These are phyloP conservation scores for Globisporangium sylvaticum DNA, from an alignment of 352 stramenopile species.

Conservation along the genomic window DNA sequence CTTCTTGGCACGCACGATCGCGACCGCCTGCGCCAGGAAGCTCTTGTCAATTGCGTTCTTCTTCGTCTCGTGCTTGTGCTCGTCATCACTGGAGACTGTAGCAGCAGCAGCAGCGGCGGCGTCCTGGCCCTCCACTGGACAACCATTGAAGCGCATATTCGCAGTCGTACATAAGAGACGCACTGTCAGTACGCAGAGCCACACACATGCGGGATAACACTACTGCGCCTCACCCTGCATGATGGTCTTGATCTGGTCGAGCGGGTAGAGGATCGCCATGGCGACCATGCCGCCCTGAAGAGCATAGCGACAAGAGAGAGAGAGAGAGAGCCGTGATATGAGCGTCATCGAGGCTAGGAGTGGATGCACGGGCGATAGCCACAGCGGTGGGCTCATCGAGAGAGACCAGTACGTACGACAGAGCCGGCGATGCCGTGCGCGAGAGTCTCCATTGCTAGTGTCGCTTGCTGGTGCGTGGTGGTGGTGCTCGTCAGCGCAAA, in stretches of 20 bases:
- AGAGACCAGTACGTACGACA: slow-evolving; percentile 26
- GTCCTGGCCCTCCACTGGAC: slow-evolving; percentile 27
- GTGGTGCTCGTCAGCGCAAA: background rate
- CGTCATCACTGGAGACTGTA: slow-evolving; percentile 2
- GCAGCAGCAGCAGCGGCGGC: slow-evolving; percentile 8
- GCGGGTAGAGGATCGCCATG: slow-evolving; percentile 78
- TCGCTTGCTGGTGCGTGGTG: slow-evolving; percentile 9
- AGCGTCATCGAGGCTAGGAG: background rate
- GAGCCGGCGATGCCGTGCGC: slow-evolving; percentile 62
- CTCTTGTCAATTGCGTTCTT: slow-evolving; percentile 15
- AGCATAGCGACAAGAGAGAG: background rate
- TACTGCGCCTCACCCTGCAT: slow-evolving; percentile 57
- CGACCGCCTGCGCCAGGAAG: slow-evolving; percentile 41
- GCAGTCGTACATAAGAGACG: background rate
- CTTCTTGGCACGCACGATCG: slow-evolving; percentile 58
- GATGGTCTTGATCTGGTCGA: slow-evolving; percentile 86
- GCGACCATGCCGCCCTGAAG: slow-evolving; percentile 59
- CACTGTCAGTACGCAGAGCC: background rate
- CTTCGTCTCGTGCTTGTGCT: background rate
- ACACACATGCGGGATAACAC: background rate
- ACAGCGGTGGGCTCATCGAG: background rate
- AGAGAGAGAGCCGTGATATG: background rate
- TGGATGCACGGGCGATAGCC: background rate
- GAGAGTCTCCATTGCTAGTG: slow-evolving; percentile 54
- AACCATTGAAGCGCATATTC: background rate